A percentile compares a stretch with the other conserved stretches of the same genome.
These are phyloP conservation scores for Fusarium pilosicola DNA, from an alignment of 2,329 filamentous ascomycete species.

Conservation along the genomic window DNA sequence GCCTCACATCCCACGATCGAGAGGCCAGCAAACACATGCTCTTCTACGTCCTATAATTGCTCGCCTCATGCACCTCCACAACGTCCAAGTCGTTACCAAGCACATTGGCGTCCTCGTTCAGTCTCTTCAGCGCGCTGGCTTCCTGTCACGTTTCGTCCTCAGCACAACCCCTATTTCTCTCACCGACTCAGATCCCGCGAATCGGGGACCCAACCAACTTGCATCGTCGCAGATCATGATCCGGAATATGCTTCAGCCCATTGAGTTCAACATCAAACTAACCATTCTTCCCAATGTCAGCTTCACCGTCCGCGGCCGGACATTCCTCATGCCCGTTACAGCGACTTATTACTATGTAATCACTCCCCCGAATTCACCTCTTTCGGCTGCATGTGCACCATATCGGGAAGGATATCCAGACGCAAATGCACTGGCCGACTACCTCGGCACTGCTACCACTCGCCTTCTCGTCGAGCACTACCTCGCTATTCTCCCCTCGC, in stretches of 20 bases:
- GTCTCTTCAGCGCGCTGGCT: slow-evolving; percentile 58
- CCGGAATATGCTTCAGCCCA: slow-evolving; percentile 54
- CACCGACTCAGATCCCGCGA: slow-evolving; percentile 40
- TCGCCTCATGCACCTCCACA: slow-evolving; percentile 57
- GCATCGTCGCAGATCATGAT: slow-evolving; percentile 58
- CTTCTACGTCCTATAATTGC: slow-evolving; percentile 64
- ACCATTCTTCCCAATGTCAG: slow-evolving; percentile 56
- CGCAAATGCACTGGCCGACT: slow-evolving; percentile 56
- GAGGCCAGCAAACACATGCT: slow-evolving; percentile 56
- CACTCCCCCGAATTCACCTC: slow-evolving; percentile 49
- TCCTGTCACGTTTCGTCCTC: slow-evolving; percentile 57
- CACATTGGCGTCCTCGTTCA: slow-evolving; percentile 57
- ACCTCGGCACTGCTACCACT: slow-evolving; percentile 56
- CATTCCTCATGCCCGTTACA: slow-evolving; percentile 55
- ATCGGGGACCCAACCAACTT: slow-evolving; percentile 50
- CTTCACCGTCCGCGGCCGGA: slow-evolving; percentile 57
- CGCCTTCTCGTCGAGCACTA: slow-evolving; percentile 53
- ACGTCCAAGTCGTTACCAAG: slow-evolving; percentile 51
- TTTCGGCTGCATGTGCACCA: slow-evolving; percentile 56
- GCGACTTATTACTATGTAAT: slow-evolving; percentile 58
- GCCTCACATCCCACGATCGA: slow-evolving; percentile 51
- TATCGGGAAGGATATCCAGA: slow-evolving; percentile 57
- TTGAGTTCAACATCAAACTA: slow-evolving; percentile 56
- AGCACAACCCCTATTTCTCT: slow-evolving; percentile 50
- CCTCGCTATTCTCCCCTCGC: slow-evolving; percentile 39